phyloP scores from a whole-genome alignment of 768 basidiomycete species.

The Suillus weaverae region DNA sequence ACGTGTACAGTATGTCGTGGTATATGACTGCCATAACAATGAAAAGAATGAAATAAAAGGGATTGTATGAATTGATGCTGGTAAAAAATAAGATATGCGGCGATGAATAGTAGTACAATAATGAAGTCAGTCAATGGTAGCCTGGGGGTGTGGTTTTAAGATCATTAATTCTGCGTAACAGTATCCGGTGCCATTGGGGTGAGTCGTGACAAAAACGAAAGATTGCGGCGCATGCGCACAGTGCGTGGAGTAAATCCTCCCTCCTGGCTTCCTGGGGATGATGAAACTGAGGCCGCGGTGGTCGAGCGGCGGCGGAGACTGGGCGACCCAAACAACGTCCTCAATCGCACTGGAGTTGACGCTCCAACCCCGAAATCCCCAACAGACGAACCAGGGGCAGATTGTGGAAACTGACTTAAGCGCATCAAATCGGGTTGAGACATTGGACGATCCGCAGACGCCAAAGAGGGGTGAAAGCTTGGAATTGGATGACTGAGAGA shows the following conservation, averaged over 20 bases:
- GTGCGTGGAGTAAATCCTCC: constrained; percentile 17
- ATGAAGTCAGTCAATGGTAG: constrained; percentile 5
- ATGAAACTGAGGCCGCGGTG: constrained; percentile 13
- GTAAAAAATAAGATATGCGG: constrained; percentile 16
- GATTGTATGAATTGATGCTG: constrained; percentile 11
- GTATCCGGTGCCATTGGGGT: constrained; percentile 19
- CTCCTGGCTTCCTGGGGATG: constrained; percentile 14
- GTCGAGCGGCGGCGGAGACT: constrained; percentile 22
- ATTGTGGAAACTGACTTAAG: constrained; percentile 20
- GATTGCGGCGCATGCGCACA: constrained; percentile 32
- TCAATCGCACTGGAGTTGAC: constrained; percentile 13
- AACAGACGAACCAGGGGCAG: constrained; percentile 11
- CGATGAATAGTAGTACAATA: constrained; percentile 6
- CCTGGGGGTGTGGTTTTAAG: constrained; percentile 8
- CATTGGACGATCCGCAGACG: constrained; percentile 23
- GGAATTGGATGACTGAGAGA: constrained; percentile 23
- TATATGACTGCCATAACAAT: neutral
- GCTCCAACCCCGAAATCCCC: constrained; percentile 26
- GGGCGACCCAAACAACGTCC: constrained; percentile 13
- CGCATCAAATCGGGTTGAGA: constrained; percentile 33
- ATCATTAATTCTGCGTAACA: constrained; percentile 13
- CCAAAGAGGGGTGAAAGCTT: constrained; percentile 12
- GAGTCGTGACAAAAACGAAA: constrained; percentile 38
- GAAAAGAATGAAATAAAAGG: constrained; percentile 12
- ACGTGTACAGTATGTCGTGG: constrained; percentile 1